phyloP scores from a whole-genome alignment of 2,329 filamentous ascomycete genomes.

The Alternaria triticina region DNA sequence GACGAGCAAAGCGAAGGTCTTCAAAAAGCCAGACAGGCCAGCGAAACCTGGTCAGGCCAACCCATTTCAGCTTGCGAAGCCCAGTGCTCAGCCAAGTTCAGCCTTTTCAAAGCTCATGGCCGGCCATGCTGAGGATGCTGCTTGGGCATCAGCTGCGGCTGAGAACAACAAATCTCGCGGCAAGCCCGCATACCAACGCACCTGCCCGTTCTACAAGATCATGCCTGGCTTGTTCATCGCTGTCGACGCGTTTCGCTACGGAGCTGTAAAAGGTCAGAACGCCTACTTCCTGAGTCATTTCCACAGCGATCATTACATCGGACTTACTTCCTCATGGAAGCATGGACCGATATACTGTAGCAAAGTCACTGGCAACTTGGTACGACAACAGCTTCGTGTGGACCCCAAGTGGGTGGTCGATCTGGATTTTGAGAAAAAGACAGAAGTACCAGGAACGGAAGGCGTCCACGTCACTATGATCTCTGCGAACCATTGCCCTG shows the following conservation, averaged over 20 bases:
- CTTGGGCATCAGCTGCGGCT: conserved; percentile 87
- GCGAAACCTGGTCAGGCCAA: conserved; percentile 81
- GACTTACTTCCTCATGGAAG: conserved; percentile 83
- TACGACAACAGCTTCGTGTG: conserved; percentile 83
- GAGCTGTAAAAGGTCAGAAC: conserved; percentile 86
- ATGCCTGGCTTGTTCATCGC: conserved; percentile 91
- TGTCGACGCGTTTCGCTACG: conserved; percentile 95
- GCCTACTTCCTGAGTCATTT: conserved; percentile 98
- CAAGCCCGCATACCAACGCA: conserved; percentile 84
- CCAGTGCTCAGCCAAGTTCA: conserved; percentile 56
- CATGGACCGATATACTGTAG: conserved; percentile 98
- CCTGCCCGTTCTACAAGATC: conserved; percentile 98
- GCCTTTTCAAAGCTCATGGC: conserved; percentile 96
- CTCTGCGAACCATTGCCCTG: conserved; percentile 93
- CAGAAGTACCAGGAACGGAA: conserved; percentile 80
- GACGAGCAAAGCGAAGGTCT: conserved; percentile 58
- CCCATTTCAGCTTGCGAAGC: conserved; percentile 68
- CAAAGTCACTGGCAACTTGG: conserved; percentile 86
- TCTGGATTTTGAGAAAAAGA: conserved; percentile 81
- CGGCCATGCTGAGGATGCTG: conserved; percentile 83
- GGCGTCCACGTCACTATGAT: conserved; percentile 94
- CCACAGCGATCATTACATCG: conserved; percentile 96
- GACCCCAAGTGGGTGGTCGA: conserved; percentile 84
- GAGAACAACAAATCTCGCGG: conserved; percentile 79
- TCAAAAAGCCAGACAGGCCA: conserved; percentile 68